Base-by-base conservation (phyloP, 345 rosid species). In the Populus tremula region DNA sequence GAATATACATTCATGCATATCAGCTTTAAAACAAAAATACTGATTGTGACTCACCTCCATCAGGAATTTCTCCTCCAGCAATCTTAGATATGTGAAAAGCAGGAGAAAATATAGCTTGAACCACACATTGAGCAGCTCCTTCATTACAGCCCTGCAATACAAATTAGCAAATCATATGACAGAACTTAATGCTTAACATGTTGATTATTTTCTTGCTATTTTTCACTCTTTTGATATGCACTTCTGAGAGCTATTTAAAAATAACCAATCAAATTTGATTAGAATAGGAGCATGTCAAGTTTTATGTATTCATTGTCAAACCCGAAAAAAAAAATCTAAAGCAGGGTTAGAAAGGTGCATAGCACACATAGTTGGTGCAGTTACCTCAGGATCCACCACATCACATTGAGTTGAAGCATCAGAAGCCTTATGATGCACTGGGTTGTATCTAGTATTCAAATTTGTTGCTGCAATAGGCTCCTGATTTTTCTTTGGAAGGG, bases 91-190 rank as follows among this genome's bases (percentile, higher is more conserved):
- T 65, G 74, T 88, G 90, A 84, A 90, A 90, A 70, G 84, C 68
- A 49, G 96, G 96, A 74, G 94, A 91, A 87, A 91, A 91, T 68
- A 91, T 85, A 53, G 88, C 86, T 77, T 83, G 84, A 54, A 73
- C 69, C 71, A 33, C 84, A 72, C 59, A 39, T 70, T 74, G 79
- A 72, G 72, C 82, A 68, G 79, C 67, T 73, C 66, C 85, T 65
- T 80, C 89, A 72, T 84, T 59, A 71, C 67, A 76, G 21, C 61
- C 88, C 95, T 91, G 91, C 77, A 72, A 62, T 29, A 61, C 10
- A 76, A 69, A 77, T 50, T 50, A 70, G 76, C 33, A 79, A 77
- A 77, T 56, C 73, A 63, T 18, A 31, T 49, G 41, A 61, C 47
- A 75, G 74, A 69, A 79, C 73, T n/a, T 38, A 20, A 36, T 25